Base-by-base conservation (phyloP, 495 filamentous ascomycete species). In the Cladorrhinum samala region DNA sequence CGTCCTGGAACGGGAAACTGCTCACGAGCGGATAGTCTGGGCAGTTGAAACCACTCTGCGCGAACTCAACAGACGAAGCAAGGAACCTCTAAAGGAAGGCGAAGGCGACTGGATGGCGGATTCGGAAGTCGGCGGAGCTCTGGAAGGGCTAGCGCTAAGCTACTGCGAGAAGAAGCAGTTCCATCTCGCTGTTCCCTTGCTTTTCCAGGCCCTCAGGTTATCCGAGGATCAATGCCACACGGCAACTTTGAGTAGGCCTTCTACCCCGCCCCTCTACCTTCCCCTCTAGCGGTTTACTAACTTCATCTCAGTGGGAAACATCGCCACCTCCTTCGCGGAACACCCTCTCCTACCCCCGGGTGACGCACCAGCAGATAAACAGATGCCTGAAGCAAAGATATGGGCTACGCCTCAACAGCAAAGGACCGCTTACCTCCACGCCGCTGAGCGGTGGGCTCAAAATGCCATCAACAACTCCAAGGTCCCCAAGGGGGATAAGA, bases 131-230 rank as follows among this genome's bases (percentile, higher is more conserved):
- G 89, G 88, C 7, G 85, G 79, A 0, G 74, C 87, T 9, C 65
- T 95, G 27, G 83, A 90, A 66, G 66, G 83, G 85, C 76, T 97
- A 20, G 92, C 78, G 17, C 72, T 80, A 23, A 80, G 81, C 56
- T 96, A 95, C 69, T 79, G 82, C 53, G 70, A 72, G 41, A 82
- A 81, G 59, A 73, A 83, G 46, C 78, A 84, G 53, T 79, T 86
- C 56, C 87, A 88, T 52, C 82, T 96, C 7, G 87, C 93, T 14
- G 77, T 88, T 23, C 91, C 92, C n/a, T 73, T 97, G 33, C 95
- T 88, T 65, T 77, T 97, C 56, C 91, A 91, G 56, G 87, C 91
- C 2, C 71, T 96, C 38, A 72, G 82, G 24, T 63, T 92, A 20
- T 94, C 88, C 61, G 82, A 87, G 2, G 63, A 72, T n/a, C 76